A percentile compares a stretch with the other conserved stretches of the same genome.
These are phyloP conservation scores for Eleusine coracana DNA, from an alignment of 176 grass and related monocot species.

Conservation along the genomic window DNA sequence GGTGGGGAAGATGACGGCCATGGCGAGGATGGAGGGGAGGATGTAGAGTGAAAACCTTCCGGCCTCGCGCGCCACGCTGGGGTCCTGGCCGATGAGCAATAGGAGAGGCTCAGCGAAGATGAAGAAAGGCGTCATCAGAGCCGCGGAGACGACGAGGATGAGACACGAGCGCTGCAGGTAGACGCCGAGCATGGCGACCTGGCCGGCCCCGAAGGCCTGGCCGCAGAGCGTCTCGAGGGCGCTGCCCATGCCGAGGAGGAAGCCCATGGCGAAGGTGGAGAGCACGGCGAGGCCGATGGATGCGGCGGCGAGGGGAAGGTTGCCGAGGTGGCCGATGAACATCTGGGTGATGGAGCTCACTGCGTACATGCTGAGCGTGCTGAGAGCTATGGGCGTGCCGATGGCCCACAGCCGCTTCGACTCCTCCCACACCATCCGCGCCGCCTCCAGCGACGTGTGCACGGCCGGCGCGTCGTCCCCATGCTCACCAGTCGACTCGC, in stretches of 20 bases:
- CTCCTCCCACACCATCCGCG: constrained; percentile 41
- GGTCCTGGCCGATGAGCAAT: constrained; percentile 52
- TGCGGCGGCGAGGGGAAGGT: constrained; percentile 57
- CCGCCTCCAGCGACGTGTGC: constrained; percentile 4
- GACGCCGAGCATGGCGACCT: constrained; percentile 66
- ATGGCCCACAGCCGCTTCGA: constrained; percentile 58
- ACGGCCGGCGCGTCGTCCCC: constrained; percentile 9
- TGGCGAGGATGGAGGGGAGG: constrained; percentile 45
- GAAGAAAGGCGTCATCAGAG: constrained; percentile 47
- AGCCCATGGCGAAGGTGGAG: constrained; percentile 59
- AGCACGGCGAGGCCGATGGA: constrained; percentile 63
- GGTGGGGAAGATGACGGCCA: constrained; percentile 59
- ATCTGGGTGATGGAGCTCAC: constrained; percentile 52
- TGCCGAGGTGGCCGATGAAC: constrained; percentile 73
- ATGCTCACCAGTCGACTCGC: too few relatives aligned
- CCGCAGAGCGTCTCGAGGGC: constrained; percentile 88
- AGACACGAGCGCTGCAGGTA: constrained; percentile 76
- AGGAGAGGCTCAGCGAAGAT: constrained; percentile 53
- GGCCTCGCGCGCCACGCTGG: constrained; percentile 41
- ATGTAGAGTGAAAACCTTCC: constrained; percentile 49
- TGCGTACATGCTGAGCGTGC: constrained; percentile 45
- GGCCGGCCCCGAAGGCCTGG: constrained; percentile 69
- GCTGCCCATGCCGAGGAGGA: constrained; percentile 86
- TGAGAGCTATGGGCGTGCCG: constrained; percentile 56
- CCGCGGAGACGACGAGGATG: constrained; percentile 28